These are phyloP conservation scores for Eimeria acervulina DNA, from an alignment of 169 alveolate genomes.

Conservation along the genomic window DNA sequence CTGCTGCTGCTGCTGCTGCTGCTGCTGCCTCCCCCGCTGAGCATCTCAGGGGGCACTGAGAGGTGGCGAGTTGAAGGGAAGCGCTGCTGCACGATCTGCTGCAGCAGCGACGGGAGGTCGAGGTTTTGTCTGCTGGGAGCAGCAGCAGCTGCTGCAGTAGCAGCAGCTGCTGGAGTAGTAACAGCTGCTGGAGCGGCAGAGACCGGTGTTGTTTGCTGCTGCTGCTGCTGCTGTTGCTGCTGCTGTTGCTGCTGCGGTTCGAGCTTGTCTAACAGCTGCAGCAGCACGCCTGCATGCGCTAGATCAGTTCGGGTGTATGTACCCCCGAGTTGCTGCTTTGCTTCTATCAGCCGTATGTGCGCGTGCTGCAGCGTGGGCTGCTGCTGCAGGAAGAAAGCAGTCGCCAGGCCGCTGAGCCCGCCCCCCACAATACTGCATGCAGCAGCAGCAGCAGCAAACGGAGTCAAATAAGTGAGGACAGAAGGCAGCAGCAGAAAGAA, in stretches of 20 bases:
- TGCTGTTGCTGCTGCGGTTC: background rate
- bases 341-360: slow-evolving; percentile 41
- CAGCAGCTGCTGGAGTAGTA: background rate
- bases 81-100: background rate
- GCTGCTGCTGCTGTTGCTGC: background rate
- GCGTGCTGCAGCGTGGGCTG: slow-evolving; percentile 66
- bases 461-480: background rate
- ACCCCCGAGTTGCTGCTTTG: slow-evolving; percentile 42
- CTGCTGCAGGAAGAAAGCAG: slow-evolving; percentile 59
- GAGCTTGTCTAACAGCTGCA: background rate
- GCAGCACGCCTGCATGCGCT: slow-evolving; percentile 59
- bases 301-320: background rate
- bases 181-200: background rate
- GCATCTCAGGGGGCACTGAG: slow-evolving; percentile 43
- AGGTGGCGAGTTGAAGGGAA: background rate
- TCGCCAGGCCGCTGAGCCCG: slow-evolving; percentile 63
- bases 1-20: slow-evolving; percentile 12
- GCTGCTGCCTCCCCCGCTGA: slow-evolving; percentile 6
- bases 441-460: background rate
- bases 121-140: background rate
- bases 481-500: background rate
- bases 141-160: slow-evolving; percentile 1
- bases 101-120: background rate
- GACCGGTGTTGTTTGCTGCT: background rate
- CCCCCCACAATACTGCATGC: slow-evolving; percentile 69